These are phyloP conservation scores for Penicillium lagena DNA, from an alignment of 495 filamentous ascomycete genomes.

Conservation along the genomic window DNA sequence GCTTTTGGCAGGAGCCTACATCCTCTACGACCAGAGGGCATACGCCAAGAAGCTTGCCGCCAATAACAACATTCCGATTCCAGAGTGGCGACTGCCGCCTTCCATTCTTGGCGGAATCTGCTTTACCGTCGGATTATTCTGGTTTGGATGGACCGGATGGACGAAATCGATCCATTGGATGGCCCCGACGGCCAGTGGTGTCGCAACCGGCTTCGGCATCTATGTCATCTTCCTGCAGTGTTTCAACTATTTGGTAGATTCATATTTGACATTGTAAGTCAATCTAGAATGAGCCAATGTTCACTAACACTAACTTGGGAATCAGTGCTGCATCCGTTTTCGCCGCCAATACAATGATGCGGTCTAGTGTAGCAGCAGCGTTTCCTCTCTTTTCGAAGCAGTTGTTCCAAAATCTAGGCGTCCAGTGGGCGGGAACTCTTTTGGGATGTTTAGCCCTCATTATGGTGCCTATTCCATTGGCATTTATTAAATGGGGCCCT, in stretches of 20 bases:
- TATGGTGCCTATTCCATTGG: slow-evolving; percentile 66
- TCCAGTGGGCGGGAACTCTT: slow-evolving; percentile 73
- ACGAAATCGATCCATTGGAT: slow-evolving; percentile 30
- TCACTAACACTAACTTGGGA: not conserved
- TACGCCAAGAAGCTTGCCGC: slow-evolving; percentile 24
- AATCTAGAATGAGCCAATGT: not conserved
- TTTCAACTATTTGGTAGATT: slow-evolving; percentile 36
- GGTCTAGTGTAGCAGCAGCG: slow-evolving; percentile 66
- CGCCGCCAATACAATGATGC: slow-evolving; percentile 82
- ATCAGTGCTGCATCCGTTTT: slow-evolving; percentile 79
- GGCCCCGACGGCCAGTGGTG: slow-evolving; percentile 30
- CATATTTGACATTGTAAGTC: slow-evolving; percentile 61
- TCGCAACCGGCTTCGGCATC: slow-evolving; percentile 27
- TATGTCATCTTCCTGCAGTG: slow-evolving; percentile 33
- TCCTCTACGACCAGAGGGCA: slow-evolving; percentile 16
- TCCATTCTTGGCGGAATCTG: slow-evolving; percentile 43
- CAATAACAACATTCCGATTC: slow-evolving; percentile 28
- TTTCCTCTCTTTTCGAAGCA: slow-evolving; percentile 79
- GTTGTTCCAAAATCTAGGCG: slow-evolving; percentile 72
- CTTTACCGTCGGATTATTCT: slow-evolving; percentile 50
- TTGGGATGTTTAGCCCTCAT: slow-evolving; percentile 64
- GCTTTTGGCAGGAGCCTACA: slow-evolving; percentile 22
- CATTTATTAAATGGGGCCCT: slow-evolving; percentile 29
- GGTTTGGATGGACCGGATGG: slow-evolving; percentile 38
- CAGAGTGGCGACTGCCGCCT: slow-evolving; percentile 33